Conservation (phyloP, 306 rosid species). For the Pterocarpus macrocarpus region DNA sequence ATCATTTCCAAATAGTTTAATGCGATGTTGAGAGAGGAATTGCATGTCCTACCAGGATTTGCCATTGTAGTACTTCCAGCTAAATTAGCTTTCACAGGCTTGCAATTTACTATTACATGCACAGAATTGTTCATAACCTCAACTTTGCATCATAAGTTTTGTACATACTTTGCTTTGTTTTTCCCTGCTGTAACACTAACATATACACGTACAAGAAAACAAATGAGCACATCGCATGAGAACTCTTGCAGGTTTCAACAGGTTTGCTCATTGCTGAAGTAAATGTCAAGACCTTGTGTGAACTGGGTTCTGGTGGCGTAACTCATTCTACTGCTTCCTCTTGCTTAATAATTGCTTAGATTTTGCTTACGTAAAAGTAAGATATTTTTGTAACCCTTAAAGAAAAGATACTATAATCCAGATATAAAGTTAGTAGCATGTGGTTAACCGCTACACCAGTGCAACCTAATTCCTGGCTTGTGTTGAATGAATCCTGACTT, state of each 20-base stretch:
- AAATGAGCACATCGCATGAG: background rate
- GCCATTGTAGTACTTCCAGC: background rate
- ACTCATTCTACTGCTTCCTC: conserved; percentile 38
- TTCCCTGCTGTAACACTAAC: too few species aligned
- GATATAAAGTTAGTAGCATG: too few species aligned
- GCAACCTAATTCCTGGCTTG: too few species aligned
- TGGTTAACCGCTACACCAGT: too few species aligned
- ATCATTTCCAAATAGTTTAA: background rate
- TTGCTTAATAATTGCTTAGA: background rate
- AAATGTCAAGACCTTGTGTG: conserved; percentile 81
- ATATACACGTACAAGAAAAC: too few species aligned
- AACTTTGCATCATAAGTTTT: background rate
- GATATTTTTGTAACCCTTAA: background rate
- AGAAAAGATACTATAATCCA: too few species aligned
- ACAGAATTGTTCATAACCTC: background rate
- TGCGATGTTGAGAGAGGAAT: background rate
- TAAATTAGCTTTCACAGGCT: conserved; percentile 24
- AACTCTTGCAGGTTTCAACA: conserved; percentile 71
- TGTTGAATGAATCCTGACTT: too few species aligned
- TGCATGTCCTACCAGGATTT: background rate
- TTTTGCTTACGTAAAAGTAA: conserved; percentile 4
- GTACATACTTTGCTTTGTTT: too few species aligned
- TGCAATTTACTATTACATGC: conserved; percentile 3
- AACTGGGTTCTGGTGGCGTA: conserved; percentile 86
- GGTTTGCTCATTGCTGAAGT: conserved; percentile 87